A percentile compares a stretch with the other conserved stretches of the same genome.
phyloP scores from a whole-genome alignment of 2,329 filamentous ascomycete genomes.

The Colletotrichum gigasporum region DNA sequence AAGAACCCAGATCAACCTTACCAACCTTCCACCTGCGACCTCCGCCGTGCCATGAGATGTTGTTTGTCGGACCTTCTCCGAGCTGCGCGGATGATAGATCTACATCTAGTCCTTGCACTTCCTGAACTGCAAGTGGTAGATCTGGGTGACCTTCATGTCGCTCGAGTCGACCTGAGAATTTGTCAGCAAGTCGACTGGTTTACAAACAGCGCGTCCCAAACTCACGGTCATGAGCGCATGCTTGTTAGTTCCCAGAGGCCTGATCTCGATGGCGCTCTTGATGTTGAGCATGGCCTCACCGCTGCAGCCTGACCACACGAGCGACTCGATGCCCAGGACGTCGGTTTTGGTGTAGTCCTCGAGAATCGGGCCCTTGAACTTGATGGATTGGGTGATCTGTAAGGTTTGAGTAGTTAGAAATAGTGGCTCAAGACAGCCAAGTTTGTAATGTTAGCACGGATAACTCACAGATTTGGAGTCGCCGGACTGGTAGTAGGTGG shows the following conservation, averaged over 20 bases:
- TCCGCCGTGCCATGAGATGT: too few species aligned
- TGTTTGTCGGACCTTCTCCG: too few species aligned
- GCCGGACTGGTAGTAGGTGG: slow-evolving; percentile 65
- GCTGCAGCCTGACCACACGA: slow-evolving; percentile 63
- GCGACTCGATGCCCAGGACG: slow-evolving; percentile 52
- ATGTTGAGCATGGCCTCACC: slow-evolving; percentile 59
- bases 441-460: too few species aligned
- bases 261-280: slow-evolving; percentile 58
- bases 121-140: neutral
- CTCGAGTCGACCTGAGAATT: neutral
- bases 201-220: neutral
- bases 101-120: neutral
- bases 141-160: neutral
- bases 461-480: slow-evolving; percentile 47
- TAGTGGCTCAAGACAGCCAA: too few species aligned
- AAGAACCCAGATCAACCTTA: too few species aligned
- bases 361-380: slow-evolving; percentile 51
- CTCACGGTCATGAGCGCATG: slow-evolving; percentile 39
- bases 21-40: too few species aligned
- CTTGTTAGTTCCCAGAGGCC: slow-evolving; percentile 32
- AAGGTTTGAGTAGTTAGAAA: too few species aligned
- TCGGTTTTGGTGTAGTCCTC: slow-evolving; percentile 56
- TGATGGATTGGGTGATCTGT: slow-evolving; percentile 48
- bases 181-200: neutral
- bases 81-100: too few species aligned